Evolutionary conservation across 2,329 filamentous ascomycete species (phyloP).

Genomic region (Botryotinia convoluta): DNA sequence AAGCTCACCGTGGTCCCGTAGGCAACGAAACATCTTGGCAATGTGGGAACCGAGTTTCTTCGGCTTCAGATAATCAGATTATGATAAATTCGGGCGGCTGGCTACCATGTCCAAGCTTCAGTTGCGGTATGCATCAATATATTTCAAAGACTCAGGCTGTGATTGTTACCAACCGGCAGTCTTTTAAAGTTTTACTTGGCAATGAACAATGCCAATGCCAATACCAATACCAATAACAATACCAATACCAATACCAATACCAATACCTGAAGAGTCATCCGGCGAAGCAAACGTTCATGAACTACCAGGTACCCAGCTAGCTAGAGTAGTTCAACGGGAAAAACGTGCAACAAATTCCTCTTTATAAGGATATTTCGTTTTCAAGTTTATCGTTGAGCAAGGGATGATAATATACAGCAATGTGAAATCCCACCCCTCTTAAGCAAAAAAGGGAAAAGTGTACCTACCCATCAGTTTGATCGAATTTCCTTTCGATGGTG

Average conservation of each 20-base stretch:
- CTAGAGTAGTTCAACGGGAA: neutral
- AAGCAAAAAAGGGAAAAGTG: too few relatives aligned
- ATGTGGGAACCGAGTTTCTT: neutral
- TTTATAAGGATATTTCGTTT: neutral
- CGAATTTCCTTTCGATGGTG: neutral
- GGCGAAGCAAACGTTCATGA: neutral
- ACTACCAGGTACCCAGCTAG: neutral
- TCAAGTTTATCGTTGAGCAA: neutral
- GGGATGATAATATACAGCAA: neutral
- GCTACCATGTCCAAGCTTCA: neutral
- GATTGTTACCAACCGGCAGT: neutral
- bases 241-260: too few relatives aligned
- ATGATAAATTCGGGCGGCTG: neutral
- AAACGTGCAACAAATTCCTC: neutral
- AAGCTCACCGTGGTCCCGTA: neutral
- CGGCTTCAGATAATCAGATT: neutral
- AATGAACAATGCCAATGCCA: neutral
- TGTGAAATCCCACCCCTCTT: neutral
- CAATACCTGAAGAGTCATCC: neutral
- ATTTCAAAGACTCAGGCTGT: neutral
- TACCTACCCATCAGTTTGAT: neutral
- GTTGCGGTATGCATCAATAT: neutral
- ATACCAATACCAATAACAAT: neutral
- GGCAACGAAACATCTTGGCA: neutral
- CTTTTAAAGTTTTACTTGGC: neutral